phyloP scores from a whole-genome alignment of 177 flowering plant species.

The Vitis hybrid region DNA sequence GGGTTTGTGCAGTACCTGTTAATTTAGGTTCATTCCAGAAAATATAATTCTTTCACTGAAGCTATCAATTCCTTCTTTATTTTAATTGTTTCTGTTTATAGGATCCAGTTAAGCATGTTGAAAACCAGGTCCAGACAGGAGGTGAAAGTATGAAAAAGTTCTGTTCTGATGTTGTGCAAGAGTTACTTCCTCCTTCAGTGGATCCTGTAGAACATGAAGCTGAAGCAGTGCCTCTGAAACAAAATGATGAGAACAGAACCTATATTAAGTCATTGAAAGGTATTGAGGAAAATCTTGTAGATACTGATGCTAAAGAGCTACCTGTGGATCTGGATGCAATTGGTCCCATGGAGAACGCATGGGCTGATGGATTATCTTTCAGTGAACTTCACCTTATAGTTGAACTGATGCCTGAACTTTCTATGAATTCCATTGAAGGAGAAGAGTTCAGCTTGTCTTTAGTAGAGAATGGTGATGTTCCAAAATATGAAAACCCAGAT shows the following conservation, averaged over 20 bases:
- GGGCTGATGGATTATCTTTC: not conserved
- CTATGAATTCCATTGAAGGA: not conserved
- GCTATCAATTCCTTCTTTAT: not conserved
- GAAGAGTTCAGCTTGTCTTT: conserved; percentile 6
- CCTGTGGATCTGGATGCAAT: conserved; percentile 5
- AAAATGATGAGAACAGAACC: conserved; percentile 6
- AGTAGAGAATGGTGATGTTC: conserved; percentile 1
- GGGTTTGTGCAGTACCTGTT: not conserved
- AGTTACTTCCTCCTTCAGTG: conserved; percentile 29
- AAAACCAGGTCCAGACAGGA: conserved; percentile 50
- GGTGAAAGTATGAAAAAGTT: conserved; percentile 48
- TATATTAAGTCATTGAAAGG: conserved; percentile 10
- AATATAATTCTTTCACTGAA: not conserved
- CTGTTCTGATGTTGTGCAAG: conserved; percentile 44
- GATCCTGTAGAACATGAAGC: conserved; percentile 27
- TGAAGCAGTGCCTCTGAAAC: conserved; percentile 9
- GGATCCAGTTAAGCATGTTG: conserved; percentile 61
- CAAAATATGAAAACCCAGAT: conserved; percentile 5
- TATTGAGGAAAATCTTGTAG: conserved; percentile 8
- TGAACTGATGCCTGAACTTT: conserved; percentile 3
- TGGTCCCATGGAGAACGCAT: not conserved
- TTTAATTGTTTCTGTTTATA: conserved; percentile 22
- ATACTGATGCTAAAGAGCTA: conserved; percentile 1
- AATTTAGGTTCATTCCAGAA: not conserved
- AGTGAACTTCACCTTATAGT: not conserved